These are phyloP conservation scores for Dothiorella sarmentorum DNA, from an alignment of 2,329 filamentous ascomycete species.

Conservation along the genomic window DNA sequence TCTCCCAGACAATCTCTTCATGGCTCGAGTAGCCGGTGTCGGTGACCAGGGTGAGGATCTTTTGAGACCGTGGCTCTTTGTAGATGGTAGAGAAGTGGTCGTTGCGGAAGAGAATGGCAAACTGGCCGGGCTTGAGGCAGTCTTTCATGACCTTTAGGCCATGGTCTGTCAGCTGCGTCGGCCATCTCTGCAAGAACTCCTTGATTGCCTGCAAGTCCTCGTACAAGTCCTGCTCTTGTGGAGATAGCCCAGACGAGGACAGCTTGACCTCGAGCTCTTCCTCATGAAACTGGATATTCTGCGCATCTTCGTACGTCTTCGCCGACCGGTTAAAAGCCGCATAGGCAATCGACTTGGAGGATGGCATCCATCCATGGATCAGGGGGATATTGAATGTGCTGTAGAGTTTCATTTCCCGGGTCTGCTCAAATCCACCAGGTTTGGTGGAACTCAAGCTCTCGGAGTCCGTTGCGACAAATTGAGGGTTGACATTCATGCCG, in stretches of 20 bases:
- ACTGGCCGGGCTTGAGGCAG: constrained; percentile 68
- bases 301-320: constrained; percentile 84
- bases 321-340: constrained; percentile 70
- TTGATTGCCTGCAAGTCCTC: constrained; percentile 84
- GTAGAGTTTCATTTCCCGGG: constrained; percentile 85
- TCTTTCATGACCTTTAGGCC: constrained; percentile 73
- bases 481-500: constrained; percentile 96
- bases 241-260: constrained; percentile 58
- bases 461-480: constrained; percentile 57
- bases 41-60: constrained; percentile 81
- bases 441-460: constrained; percentile 38
- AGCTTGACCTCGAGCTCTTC: constrained; percentile 85
- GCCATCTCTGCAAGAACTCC: constrained; percentile 71
- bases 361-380: constrained; percentile 88
- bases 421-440: constrained; percentile 80
- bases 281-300: constrained; percentile 82
- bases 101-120: constrained; percentile 92
- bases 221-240: constrained; percentile 73
- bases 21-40: constrained; percentile 87
- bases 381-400: constrained; percentile 83
- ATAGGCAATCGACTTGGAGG: constrained; percentile 62
- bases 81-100: constrained; percentile 96
- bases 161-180: constrained; percentile 81
- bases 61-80: constrained; percentile 73
- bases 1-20: constrained; percentile 95